These are phyloP conservation scores for Ambrosiella beaveri DNA, from an alignment of 2,329 filamentous ascomycete species.

Conservation along the genomic window DNA sequence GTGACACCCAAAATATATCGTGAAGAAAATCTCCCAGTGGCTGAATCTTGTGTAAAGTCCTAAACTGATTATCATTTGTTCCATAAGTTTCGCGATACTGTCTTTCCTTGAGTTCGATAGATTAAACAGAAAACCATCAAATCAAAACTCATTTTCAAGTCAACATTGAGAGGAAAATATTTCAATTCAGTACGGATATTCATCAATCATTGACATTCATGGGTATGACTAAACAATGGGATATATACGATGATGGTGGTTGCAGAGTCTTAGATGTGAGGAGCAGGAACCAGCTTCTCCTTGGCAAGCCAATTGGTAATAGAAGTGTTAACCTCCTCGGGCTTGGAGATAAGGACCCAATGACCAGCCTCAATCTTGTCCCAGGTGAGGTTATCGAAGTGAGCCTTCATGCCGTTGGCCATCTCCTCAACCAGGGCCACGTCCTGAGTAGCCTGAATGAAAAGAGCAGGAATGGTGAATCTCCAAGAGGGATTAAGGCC, in stretches of 20 bases:
- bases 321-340: conserved; percentile 50
- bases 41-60: too few relatives aligned
- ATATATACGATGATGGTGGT: neutral
- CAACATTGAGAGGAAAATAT: too few relatives aligned
- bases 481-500: conserved; percentile 30
- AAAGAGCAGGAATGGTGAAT: conserved; percentile 49
- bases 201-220: too few relatives aligned
- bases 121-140: too few relatives aligned
- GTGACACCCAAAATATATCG: too few relatives aligned
- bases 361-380: conserved; percentile 53
- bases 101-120: too few relatives aligned
- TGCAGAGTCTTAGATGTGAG: conserved; percentile 20
- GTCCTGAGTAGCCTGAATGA: conserved; percentile 58
- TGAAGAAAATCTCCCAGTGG: too few relatives aligned
- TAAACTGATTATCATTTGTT: too few relatives aligned
- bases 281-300: conserved; percentile 17
- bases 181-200: too few relatives aligned
- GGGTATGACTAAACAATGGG: too few relatives aligned
- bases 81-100: too few relatives aligned
- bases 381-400: conserved; percentile 46
- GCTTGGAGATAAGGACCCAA: conserved; percentile 67
- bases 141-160: too few relatives aligned
- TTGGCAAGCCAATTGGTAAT: conserved; percentile 49
- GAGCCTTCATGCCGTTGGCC: conserved; percentile 51
- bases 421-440: conserved; percentile 54